A percentile compares a stretch with the other conserved stretches of the same genome.
Conservation (phyloP, 2,329 filamentous ascomycete species). For the Fusarium euwallaceae region DNA sequence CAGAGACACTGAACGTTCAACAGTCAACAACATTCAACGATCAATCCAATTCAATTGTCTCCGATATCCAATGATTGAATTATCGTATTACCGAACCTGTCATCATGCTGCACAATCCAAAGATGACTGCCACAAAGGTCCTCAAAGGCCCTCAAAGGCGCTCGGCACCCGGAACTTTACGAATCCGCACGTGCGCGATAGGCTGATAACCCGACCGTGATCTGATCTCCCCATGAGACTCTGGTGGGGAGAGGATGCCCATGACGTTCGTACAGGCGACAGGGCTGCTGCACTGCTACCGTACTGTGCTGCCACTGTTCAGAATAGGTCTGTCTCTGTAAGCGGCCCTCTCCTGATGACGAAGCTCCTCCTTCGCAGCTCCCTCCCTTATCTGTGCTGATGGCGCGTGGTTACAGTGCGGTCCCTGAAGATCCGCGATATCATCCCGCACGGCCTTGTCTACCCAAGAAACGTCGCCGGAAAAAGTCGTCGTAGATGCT, state of each 20-base stretch:
- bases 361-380: constrained; percentile 22
- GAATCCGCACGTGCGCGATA: constrained; percentile 27
- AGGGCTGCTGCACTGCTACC: neutral
- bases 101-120: neutral
- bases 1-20: neutral
- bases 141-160: neutral
- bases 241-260: constrained; percentile 23
- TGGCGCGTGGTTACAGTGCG: neutral
- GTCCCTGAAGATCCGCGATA: neutral
- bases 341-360: constrained; percentile 19
- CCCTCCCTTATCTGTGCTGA: constrained; percentile 24
- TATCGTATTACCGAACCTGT: neutral
- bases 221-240: constrained; percentile 24
- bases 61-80: constrained; percentile 5
- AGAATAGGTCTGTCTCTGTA: neutral
- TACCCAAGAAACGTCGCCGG: neutral
- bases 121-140: constrained; percentile 9
- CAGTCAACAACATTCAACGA: neutral
- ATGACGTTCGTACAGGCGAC: constrained; percentile 29
- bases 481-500: constrained; percentile 15
- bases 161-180: constrained; percentile 16
- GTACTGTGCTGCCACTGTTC: neutral
- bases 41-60: neutral
- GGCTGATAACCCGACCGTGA: constrained; percentile 25
- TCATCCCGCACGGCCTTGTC: neutral